Evolutionary conservation across 345 rosid species (phyloP).

Genomic region (Eucalyptus urophylla): DNA sequence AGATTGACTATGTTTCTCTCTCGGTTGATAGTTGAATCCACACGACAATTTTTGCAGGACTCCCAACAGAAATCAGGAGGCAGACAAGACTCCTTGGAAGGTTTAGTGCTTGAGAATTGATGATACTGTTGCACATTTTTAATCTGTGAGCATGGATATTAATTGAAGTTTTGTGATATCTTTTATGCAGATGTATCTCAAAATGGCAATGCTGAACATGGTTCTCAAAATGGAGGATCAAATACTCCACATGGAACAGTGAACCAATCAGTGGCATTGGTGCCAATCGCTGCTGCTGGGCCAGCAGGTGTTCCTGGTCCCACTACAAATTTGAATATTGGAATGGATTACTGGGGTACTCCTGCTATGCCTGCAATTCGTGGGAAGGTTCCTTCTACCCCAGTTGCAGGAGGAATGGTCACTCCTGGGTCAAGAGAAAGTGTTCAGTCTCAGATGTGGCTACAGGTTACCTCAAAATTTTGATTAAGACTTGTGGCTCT

Average conservation of each 20-base stretch:
- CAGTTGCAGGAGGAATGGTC: constrained; percentile 57
- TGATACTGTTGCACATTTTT: background rate
- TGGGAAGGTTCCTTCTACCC: constrained; percentile 61
- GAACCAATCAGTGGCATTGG: constrained; percentile 37
- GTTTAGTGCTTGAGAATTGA: constrained; percentile 14
- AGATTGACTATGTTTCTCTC: background rate
- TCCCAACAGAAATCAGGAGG: constrained; percentile 72
- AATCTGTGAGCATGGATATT: background rate
- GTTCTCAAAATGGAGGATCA: constrained; percentile 56
- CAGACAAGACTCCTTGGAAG: constrained; percentile 62
- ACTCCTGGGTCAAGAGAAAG: constrained; percentile 56
- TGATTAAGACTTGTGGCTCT: background rate
- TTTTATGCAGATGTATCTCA: constrained; percentile 48
- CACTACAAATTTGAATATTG: constrained; percentile 86
- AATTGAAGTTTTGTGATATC: background rate
- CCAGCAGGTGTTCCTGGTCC: constrained; percentile 66
- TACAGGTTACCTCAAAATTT: constrained; percentile 38
- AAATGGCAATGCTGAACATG: constrained; percentile 61
- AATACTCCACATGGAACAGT: constrained; percentile 28
- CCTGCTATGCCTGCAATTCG: constrained; percentile 60
- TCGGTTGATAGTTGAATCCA: background rate
- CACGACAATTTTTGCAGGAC: constrained; percentile 25
- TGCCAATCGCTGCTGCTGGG: constrained; percentile 56
- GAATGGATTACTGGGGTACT: constrained; percentile 98
- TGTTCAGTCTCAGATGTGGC: constrained; percentile 73